Conservation (phyloP, 2,329 filamentous ascomycete species). For the Penicillium occitanis region DNA sequence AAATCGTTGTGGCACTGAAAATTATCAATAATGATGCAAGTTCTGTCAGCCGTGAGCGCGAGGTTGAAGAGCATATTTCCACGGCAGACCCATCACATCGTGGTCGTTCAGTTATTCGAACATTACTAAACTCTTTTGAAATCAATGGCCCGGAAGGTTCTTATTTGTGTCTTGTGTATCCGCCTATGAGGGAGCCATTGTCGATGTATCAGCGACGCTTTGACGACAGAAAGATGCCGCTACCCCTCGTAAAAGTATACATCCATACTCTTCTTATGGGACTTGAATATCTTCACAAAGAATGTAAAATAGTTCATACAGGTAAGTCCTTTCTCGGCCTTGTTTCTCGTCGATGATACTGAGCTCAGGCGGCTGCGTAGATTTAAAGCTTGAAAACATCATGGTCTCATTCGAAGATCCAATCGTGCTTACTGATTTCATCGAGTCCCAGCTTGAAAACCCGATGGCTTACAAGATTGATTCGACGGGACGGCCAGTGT, state of each 20-base stretch:
- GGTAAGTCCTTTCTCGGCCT: neutral
- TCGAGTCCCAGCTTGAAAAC: neutral
- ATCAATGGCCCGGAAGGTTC: constrained; percentile 12
- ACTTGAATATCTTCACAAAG: neutral
- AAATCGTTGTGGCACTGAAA: constrained; percentile 32
- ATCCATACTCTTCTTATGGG: neutral
- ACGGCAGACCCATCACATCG: constrained; percentile 28
- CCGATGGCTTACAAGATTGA: neutral
- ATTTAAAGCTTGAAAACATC: neutral
- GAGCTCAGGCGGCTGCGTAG: neutral
- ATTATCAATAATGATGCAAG: constrained; percentile 31
- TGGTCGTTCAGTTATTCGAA: constrained; percentile 30
- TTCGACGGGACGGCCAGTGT: neutral
- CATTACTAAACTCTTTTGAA: constrained; percentile 17
- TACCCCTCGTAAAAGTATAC: neutral
- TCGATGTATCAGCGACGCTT: constrained; percentile 43
- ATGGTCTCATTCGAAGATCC: neutral
- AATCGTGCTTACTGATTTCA: neutral
- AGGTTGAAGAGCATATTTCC: constrained; percentile 41
- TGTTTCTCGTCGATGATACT: neutral
- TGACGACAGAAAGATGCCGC: constrained; percentile 21
- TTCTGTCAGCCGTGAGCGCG: constrained; percentile 32
- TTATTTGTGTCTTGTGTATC: constrained; percentile 41
- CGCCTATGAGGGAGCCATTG: constrained; percentile 47
- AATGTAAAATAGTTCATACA: neutral